These are phyloP conservation scores for Malania oleifera DNA, from an alignment of 164 flowering plant species.

Conservation along the genomic window DNA sequence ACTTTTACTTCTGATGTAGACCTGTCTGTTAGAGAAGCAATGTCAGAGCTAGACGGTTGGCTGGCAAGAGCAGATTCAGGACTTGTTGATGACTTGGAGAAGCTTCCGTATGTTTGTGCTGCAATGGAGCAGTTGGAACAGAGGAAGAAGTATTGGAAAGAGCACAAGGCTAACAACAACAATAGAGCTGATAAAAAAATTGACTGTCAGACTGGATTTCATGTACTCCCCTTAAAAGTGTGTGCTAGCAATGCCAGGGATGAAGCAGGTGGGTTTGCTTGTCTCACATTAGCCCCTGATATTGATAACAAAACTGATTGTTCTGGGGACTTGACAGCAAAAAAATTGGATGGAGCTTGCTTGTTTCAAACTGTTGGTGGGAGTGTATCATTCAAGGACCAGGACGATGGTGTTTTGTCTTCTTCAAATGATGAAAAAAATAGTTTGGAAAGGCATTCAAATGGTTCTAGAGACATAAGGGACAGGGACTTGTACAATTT, in stretches of 20 bases:
- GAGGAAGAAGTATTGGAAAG: constrained; percentile 75
- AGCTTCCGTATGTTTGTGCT: constrained; percentile 91
- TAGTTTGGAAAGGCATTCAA: constrained; percentile 17
- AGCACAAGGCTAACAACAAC: constrained; percentile 23
- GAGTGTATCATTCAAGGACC: constrained; percentile 27
- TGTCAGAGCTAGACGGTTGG: constrained; percentile 79
- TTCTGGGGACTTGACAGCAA: constrained; percentile 3
- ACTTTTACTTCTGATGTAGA: constrained; percentile 75
- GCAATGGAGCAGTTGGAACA: constrained; percentile 74
- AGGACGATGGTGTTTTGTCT: constrained; percentile 21
- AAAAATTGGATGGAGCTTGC: constrained; percentile 22
- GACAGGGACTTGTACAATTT: constrained; percentile 66
- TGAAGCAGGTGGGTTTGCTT: constrained; percentile 16
- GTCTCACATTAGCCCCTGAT: constrained; percentile 8
- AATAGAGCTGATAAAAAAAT: constrained; percentile 19
- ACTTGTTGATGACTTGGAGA: constrained; percentile 83
- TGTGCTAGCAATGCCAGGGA: constrained; percentile 12
- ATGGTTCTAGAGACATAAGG: constrained; percentile 27
- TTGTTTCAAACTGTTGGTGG: constrained; percentile 23
- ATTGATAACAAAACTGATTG: constrained; percentile 16
- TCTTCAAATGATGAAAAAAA: constrained; percentile 44
- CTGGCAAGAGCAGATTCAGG: constrained; percentile 82
- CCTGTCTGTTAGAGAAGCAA: constrained; percentile 72
- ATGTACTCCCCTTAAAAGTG: constrained; percentile 15
- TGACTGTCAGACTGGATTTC: constrained; percentile 13